phyloP scores from a whole-genome alignment of 768 basidiomycete species.

The Pholiota microspora region DNA sequence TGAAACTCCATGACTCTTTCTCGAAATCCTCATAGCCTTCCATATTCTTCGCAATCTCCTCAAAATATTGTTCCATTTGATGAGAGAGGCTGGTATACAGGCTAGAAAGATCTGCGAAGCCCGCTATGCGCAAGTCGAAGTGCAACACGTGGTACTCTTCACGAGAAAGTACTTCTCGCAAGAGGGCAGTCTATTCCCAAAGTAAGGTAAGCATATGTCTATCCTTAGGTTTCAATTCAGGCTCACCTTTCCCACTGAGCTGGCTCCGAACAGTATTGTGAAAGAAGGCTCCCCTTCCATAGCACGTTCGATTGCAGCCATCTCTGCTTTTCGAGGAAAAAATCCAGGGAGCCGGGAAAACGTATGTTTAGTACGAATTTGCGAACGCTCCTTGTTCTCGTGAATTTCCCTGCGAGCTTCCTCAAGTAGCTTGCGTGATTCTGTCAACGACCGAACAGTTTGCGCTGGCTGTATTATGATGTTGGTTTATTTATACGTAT shows the following conservation, averaged over 20 bases:
- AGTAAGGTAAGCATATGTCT: neutral
- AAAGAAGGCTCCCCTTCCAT: conserved; percentile 75
- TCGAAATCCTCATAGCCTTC: conserved; percentile 72
- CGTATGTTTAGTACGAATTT: conserved; percentile 71
- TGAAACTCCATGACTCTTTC: conserved; percentile 77
- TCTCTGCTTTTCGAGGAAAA: conserved; percentile 65
- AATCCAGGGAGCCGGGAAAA: conserved; percentile 77
- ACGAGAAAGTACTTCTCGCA: conserved; percentile 72
- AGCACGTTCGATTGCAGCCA: conserved; percentile 60
- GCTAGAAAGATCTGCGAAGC: conserved; percentile 78
- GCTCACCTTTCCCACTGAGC: conserved; percentile 75
- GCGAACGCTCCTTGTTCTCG: conserved; percentile 64
- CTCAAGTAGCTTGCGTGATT: conserved; percentile 72
- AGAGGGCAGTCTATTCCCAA: conserved; percentile 60
- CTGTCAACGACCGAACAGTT: conserved; percentile 75
- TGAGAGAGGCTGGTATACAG: conserved; percentile 74
- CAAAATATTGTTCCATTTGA: conserved; percentile 82
- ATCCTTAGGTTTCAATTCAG: neutral
- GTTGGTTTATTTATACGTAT: neutral
- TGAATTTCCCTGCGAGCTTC: conserved; percentile 75
- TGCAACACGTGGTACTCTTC: conserved; percentile 76
- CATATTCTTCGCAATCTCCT: conserved; percentile 52
- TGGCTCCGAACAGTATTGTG: conserved; percentile 78
- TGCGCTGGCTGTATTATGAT: conserved; percentile 58
- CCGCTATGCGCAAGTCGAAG: conserved; percentile 81